Percentiles rank a stretch among this genome's conserved stretches.
Conservation (phyloP, 2,329 filamentous ascomycete genomes). For the Fusarium phyllophilum region DNA sequence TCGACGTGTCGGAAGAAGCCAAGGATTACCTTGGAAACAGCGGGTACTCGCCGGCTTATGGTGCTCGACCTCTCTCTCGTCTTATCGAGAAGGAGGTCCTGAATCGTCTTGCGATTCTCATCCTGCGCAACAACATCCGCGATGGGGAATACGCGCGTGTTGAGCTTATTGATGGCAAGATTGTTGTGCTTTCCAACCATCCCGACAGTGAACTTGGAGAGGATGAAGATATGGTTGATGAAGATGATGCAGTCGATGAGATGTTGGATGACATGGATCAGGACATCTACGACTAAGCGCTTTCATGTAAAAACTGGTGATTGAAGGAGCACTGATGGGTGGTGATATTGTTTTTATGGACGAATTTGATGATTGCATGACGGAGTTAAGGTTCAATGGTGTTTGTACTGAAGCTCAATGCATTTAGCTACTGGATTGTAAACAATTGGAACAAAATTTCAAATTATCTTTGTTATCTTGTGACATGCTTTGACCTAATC, state of each 20-base stretch:
- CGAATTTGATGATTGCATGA: constrained; percentile 34
- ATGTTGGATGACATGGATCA: constrained; percentile 70
- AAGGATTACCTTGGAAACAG: constrained; percentile 92
- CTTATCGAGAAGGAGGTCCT: constrained; percentile 98
- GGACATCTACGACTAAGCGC: constrained; percentile 59
- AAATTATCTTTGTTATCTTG: background rate
- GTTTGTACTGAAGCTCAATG: constrained; percentile 11
- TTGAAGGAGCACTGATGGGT: constrained; percentile 7
- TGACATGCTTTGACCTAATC: background rate
- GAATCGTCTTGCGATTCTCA: constrained; percentile 90
- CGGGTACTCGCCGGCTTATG: constrained; percentile 95
- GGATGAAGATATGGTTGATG: constrained; percentile 78
- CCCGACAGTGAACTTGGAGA: constrained; percentile 67
- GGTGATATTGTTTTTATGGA: constrained; percentile 2
- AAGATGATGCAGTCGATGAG: constrained; percentile 79
- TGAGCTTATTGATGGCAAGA: constrained; percentile 80
- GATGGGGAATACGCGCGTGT: constrained; percentile 88
- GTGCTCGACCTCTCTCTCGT: constrained; percentile 85
- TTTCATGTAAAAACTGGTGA: background rate
- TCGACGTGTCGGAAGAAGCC: constrained; percentile 84
- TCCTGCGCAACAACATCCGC: constrained; percentile 83
- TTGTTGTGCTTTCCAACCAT: constrained; percentile 87
- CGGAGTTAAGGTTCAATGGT: constrained; percentile 16
- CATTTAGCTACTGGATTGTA: constrained; percentile 11
- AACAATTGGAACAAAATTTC: constrained; percentile 14